Conservation (phyloP, 352 stramenopile genomes). For the Phytophthora aleatoria region DNA sequence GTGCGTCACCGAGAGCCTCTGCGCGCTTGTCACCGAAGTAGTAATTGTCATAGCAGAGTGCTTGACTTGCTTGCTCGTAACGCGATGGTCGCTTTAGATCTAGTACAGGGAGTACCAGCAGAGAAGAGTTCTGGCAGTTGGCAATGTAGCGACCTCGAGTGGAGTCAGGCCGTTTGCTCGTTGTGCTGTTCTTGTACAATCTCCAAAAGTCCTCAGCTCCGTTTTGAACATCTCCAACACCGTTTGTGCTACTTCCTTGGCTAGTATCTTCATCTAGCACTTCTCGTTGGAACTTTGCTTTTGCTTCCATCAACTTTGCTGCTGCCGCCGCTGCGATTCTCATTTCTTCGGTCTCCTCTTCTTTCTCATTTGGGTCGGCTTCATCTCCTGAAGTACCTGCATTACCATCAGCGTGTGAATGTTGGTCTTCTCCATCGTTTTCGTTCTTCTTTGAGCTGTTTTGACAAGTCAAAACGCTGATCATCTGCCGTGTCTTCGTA, state of each 20-base stretch:
- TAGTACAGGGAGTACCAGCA: slow-evolving; percentile 72
- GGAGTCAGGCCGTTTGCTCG: slow-evolving; percentile 49
- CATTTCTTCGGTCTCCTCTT: slow-evolving; percentile 17
- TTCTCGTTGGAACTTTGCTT: slow-evolving; percentile 52
- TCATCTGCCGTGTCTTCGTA: slow-evolving; percentile 57
- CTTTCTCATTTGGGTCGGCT: slow-evolving; percentile 9
- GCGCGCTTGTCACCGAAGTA: slow-evolving; percentile 75
- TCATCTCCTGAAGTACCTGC: slow-evolving; percentile 3
- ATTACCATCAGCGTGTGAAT: neutral
- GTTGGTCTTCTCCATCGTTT: slow-evolving; percentile 12
- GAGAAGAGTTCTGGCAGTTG: slow-evolving; percentile 54
- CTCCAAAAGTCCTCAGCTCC: slow-evolving; percentile 52
- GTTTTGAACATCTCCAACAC: slow-evolving; percentile 3
- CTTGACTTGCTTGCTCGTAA: slow-evolving; percentile 47
- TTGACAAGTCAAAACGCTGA: slow-evolving; percentile 37
- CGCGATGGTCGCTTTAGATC: slow-evolving; percentile 54
- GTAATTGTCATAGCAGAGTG: slow-evolving; percentile 73
- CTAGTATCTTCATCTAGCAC: slow-evolving; percentile 43
- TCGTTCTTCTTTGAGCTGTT: slow-evolving; percentile 17
- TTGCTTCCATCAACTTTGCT: slow-evolving; percentile 25
- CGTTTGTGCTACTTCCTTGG: neutral
- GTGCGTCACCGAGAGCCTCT: slow-evolving; percentile 60
- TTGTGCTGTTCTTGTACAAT: slow-evolving; percentile 55
- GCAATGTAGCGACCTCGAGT: slow-evolving; percentile 65
- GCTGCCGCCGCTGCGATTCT: slow-evolving; percentile 6